phyloP scores from a whole-genome alignment of 192 early-diverging fungal species.

The Backusella circina region DNA sequence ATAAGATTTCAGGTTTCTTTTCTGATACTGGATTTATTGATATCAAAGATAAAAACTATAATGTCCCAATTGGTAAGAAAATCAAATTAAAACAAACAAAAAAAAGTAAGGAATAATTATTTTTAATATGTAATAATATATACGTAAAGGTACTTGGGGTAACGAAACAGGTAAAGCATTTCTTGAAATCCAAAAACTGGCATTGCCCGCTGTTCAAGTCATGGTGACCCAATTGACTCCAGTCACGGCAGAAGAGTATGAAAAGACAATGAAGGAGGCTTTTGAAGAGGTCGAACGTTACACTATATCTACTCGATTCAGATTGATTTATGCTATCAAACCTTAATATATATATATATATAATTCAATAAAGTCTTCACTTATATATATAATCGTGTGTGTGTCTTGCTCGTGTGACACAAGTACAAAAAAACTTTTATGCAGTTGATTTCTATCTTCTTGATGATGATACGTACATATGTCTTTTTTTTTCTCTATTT shows the following conservation, averaged over 20 bases:
- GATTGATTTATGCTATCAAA: constrained; percentile 17
- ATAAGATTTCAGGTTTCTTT: constrained; percentile 14
- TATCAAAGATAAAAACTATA: constrained; percentile 13
- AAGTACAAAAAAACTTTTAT: not conserved
- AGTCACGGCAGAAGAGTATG: not conserved
- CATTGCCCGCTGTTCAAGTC: constrained; percentile 25
- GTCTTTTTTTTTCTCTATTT: not conserved
- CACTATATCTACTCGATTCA: constrained; percentile 18
- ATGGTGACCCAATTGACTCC: constrained; percentile 22
- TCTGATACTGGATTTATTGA: constrained; percentile 13
- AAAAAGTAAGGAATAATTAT: not conserved
- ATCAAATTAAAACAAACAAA: not conserved
- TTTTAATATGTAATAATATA: not conserved
- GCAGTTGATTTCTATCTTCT: not conserved
- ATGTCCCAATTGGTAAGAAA: constrained; percentile 25
- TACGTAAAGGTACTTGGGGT: constrained; percentile 20
- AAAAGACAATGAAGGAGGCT: not conserved
- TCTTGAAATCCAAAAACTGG: constrained; percentile 24
- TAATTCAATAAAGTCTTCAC: not conserved
- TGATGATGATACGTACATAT: not conserved
- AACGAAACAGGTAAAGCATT: constrained; percentile 15
- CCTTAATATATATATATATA: not conserved
- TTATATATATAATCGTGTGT: too few species aligned
- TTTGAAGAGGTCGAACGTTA: constrained; percentile 1
- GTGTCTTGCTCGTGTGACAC: not conserved